Evolutionary conservation across 768 basidiomycete genomes (phyloP), one percentile per base, ranked within the genome.

Genomic region (Gelatoporia subvermispora): DNA sequence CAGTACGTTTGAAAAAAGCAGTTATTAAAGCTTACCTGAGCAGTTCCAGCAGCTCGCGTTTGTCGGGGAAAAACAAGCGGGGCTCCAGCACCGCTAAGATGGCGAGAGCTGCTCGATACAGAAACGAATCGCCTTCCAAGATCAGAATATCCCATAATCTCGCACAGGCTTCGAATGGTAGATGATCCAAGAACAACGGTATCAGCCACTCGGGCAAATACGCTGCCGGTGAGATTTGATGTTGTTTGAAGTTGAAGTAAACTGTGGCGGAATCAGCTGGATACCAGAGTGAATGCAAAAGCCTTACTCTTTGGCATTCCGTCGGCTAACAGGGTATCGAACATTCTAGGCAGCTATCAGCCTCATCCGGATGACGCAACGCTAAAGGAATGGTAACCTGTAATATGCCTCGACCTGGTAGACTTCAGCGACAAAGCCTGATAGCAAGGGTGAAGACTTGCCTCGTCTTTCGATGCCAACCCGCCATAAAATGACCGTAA

Each of bases 201-300:
- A 86, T 59, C 22, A 95, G 58, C 93, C 93, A 95, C 49, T 84
- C 82, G 0, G 76, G 79, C 15, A 95, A 72, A 70, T 94, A 95
- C n/a, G 82, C 76, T 2, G 82, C 70, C 1, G 93, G 92, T 1
- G 91, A 86, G 59, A 95, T 80, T 53, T 93, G 89, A 62, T 93
- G 89, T 58, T 93, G 89, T 63, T 93, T 92, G 69, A 94, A 93
- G 68, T 93, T 93, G 70, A 92, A 89, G 64, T 92, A 93, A 53
- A 95, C 91, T 93, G 41, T 8, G n/a, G 21, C 36, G 23, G 17
- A 44, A 41, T 46, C 18, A 21, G 39, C 20, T 21, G 21, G 45
- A 13, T 7, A 23, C 24, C 35, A 49, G 21, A 16, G 38, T 40
- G 20, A 10, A 24, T 21, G 28, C 28, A 31, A 31, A 25, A 11